phyloP scores from a whole-genome alignment of 2,329 filamentous ascomycete genomes.

The Fusarium coffeatum region DNA sequence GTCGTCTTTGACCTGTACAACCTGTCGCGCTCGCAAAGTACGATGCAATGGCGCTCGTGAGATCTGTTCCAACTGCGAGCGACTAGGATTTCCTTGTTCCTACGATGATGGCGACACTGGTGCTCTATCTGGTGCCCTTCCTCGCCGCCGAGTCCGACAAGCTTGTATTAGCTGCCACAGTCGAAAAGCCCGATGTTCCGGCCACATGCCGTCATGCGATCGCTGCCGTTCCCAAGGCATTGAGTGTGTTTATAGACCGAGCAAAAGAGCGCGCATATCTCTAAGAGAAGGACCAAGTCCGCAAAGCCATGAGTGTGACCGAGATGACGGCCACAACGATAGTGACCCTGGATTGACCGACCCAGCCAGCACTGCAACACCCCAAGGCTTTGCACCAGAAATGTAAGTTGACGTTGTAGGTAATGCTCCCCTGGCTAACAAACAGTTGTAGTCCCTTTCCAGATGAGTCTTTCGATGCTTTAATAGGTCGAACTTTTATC shows the following conservation, averaged over 20 bases:
- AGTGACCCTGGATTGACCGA: constrained; percentile 53
- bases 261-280: constrained; percentile 55
- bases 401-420: constrained; percentile 45
- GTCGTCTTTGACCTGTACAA: constrained; percentile 63
- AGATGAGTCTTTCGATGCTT: constrained; percentile 60
- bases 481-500: constrained; percentile 65
- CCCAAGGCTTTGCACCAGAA: constrained; percentile 51
- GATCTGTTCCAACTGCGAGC: constrained; percentile 68
- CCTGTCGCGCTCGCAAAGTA: constrained; percentile 67
- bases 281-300: constrained; percentile 47
- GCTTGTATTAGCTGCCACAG: constrained; percentile 69
- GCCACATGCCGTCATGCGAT: constrained; percentile 67
- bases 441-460: constrained; percentile 46
- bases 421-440: constrained; percentile 32
- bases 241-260: constrained; percentile 66
- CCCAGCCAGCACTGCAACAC: constrained; percentile 49
- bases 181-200: constrained; percentile 68
- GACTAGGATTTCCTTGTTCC: constrained; percentile 67
- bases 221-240: constrained; percentile 63
- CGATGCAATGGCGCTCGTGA: constrained; percentile 66
- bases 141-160: constrained; percentile 65
- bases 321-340: constrained; percentile 51
- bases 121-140: constrained; percentile 58
- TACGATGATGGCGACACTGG: constrained; percentile 62
- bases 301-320: constrained; percentile 51